Evolutionary conservation across 1,284 basidiomycete species (phyloP), one percentile per base, ranked within the genome.

Genomic region (Coniferiporia sulphurascens): DNA sequence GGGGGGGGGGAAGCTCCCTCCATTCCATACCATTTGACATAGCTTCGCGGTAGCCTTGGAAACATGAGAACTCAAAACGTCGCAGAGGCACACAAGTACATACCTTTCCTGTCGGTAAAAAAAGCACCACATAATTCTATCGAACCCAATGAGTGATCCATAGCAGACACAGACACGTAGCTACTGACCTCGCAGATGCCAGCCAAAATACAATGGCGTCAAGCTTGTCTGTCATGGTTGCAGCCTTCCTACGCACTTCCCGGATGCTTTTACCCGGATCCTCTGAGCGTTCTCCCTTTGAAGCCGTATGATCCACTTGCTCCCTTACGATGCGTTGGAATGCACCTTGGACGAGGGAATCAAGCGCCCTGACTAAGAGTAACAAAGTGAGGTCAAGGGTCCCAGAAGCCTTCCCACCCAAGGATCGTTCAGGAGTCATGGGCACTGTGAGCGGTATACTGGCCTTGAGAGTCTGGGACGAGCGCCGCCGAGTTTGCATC

Each of bases 51-150:
- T 45, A 91, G 76, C 62, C 88, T 90, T 34, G 21, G 64, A 35
- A 55, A 60, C 22, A 55, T 35, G 17, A 41, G 48, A 55, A 19
- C 34, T 48, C n/a, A 27, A 45, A 41, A 22, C n/a, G 38, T 41
- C 38, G 15, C 38, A 5, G 34, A 34, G 27, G 56, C 45, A 65
- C 56, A 59, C 44, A 41, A 35, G 3, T n/a, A 57, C 38, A 15
- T 51, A 89, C 87, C 84, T 82, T 64, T 82, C 74, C 4, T 87
- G 86, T 65, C 83, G 75, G 66, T 91, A 91, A 69, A 89, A 85
- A 70, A 87, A 91, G 67, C 87, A 90, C 88, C 87, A 91, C 87
- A 91, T 90, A 55, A 91, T 89, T 66, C 89, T 89, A 62, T 38
- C 17, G n/a, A 15, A 38, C 15, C 38, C 41, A 61, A 59, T 45